Conservation (phyloP, 768 basidiomycete species). For the Suillus sp. region DNA sequence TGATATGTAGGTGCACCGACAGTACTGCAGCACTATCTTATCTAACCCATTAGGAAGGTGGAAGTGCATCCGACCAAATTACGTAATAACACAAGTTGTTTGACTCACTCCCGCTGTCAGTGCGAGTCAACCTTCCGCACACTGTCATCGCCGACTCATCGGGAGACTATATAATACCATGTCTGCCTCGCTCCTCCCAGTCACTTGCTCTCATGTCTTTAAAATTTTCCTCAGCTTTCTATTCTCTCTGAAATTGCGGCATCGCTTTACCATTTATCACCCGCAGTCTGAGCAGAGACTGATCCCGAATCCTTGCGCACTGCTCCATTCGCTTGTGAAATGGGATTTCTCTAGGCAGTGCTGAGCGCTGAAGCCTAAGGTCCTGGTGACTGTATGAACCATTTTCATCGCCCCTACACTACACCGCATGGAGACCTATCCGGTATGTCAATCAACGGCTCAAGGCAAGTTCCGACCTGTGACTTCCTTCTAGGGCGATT, state of each 20-base stretch:
- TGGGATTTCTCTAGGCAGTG: neutral
- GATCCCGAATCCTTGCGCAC: neutral
- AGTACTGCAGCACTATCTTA: no score
- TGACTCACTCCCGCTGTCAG: neutral
- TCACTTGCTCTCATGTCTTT: neutral
- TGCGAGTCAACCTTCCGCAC: conserved; percentile 3
- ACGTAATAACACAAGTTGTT: neutral
- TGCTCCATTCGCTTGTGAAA: neutral
- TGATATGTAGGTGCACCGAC: no score
- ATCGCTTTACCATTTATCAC: neutral
- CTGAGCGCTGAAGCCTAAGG: no score
- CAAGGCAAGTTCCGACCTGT: neutral
- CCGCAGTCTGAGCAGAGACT: neutral
- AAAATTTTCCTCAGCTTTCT: neutral
- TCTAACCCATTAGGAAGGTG: neutral
- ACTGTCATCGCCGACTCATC: no score
- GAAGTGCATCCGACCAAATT: neutral
- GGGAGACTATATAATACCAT: neutral
- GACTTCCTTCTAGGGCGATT: neutral
- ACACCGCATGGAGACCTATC: neutral
- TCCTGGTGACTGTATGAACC: neutral
- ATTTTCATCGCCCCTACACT: neutral
- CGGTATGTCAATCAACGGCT: neutral
- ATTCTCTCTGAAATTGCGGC: neutral
- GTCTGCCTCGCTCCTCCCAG: neutral